A percentile compares a stretch with the other conserved stretches of the same genome.
phyloP scores from a whole-genome alignment of 2,329 filamentous ascomycete species.

The Botryotinia calthae region DNA sequence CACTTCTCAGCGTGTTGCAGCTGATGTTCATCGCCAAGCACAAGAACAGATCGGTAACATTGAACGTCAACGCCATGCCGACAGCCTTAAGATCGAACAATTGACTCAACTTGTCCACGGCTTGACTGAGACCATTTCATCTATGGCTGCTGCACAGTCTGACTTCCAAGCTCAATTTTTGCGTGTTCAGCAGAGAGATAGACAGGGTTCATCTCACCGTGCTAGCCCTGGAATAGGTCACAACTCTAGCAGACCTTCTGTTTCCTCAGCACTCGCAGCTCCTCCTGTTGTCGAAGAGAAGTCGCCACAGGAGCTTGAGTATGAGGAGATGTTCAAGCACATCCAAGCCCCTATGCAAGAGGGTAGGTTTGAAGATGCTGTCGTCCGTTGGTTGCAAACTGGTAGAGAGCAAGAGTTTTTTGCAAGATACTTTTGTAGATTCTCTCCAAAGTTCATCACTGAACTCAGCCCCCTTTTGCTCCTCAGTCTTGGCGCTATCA shows the following conservation, averaged over 20 bases:
- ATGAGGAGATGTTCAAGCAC: slow-evolving; percentile 52
- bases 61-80: slow-evolving; percentile 35
- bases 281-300: slow-evolving; percentile 20
- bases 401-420: slow-evolving; percentile 63
- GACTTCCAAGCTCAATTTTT: slow-evolving; percentile 65
- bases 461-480: slow-evolving; percentile 60
- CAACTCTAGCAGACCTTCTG: slow-evolving; percentile 20
- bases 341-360: slow-evolving; percentile 63
- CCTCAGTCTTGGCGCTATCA: slow-evolving; percentile 62
- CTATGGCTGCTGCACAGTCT: slow-evolving; percentile 66
- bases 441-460: slow-evolving; percentile 52
- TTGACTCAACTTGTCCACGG: slow-evolving; percentile 65
- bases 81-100: slow-evolving; percentile 65
- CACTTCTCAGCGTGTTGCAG: slow-evolving; percentile 64
- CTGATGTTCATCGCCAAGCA: slow-evolving; percentile 63
- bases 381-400: slow-evolving; percentile 66
- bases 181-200: slow-evolving; percentile 54
- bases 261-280: slow-evolving; percentile 27
- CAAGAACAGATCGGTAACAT: slow-evolving; percentile 36
- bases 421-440: slow-evolving; percentile 51
- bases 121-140: slow-evolving; percentile 65
- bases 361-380: slow-evolving; percentile 59
- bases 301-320: slow-evolving; percentile 44
- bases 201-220: slow-evolving; percentile 24
- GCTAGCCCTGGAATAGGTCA: slow-evolving; percentile 20